Conservation (phyloP, 2,329 filamentous ascomycete species). For the Penicillium thymicola region DNA sequence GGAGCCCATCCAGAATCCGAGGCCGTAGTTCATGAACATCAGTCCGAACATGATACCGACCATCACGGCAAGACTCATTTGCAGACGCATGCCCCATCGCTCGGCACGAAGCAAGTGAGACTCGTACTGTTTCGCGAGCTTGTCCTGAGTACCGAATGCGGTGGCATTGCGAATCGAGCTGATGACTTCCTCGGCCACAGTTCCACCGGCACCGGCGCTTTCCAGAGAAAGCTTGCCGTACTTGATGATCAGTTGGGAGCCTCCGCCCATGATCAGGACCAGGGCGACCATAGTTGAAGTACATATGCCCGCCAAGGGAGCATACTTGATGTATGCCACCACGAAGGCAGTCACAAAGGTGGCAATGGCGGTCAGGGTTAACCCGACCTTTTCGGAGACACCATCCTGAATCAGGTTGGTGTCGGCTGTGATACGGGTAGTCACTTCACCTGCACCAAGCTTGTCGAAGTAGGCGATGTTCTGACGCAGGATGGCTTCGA, state of each 20-base stretch:
- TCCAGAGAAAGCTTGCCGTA: slow-evolving; percentile 75
- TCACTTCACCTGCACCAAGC: slow-evolving; percentile 87
- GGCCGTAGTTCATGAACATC: slow-evolving; percentile 80
- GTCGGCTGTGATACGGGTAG: slow-evolving; percentile 89
- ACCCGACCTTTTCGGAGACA: slow-evolving; percentile 81
- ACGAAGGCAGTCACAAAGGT: slow-evolving; percentile 87
- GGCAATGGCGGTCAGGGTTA: slow-evolving; percentile 71
- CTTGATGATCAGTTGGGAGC: slow-evolving; percentile 72
- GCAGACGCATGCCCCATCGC: slow-evolving; percentile 71
- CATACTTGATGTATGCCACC: slow-evolving; percentile 86
- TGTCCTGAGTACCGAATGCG: slow-evolving; percentile 90
- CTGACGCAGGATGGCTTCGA: slow-evolving; percentile 77
- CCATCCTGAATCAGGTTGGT: slow-evolving; percentile 92
- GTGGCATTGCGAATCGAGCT: slow-evolving; percentile 89
- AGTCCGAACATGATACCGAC: slow-evolving; percentile 78
- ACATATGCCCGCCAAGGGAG: slow-evolving; percentile 89
- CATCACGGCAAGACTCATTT: slow-evolving; percentile 71
- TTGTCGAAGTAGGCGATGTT: slow-evolving; percentile 95
- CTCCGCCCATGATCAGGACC: slow-evolving; percentile 69
- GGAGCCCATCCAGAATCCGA: slow-evolving; percentile 86
- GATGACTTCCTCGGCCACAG: slow-evolving; percentile 88
- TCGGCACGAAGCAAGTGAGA: slow-evolving; percentile 69
- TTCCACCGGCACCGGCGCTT: slow-evolving; percentile 79
- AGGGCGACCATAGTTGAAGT: slow-evolving; percentile 78
- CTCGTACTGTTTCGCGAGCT: slow-evolving; percentile 84